phyloP scores from a whole-genome alignment of 2,329 filamentous ascomycete species.

The Sporothrix sp. region DNA sequence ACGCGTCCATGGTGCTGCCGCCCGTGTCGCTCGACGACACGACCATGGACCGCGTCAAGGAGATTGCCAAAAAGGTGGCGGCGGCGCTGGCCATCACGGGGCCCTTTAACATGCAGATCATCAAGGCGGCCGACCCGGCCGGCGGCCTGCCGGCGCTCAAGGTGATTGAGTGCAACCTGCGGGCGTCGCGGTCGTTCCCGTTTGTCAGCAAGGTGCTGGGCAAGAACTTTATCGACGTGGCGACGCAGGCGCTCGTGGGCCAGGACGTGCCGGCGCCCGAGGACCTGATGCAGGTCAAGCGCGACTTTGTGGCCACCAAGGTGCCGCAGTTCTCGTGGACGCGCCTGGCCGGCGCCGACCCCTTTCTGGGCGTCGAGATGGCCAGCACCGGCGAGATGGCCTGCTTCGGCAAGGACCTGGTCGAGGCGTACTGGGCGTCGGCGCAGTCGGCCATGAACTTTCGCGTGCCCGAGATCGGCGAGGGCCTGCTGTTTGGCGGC shows the following conservation, averaged over 20 bases:
- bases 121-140: constrained; percentile 89
- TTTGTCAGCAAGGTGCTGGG: constrained; percentile 99
- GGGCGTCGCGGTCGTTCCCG: constrained; percentile 91
- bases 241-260: constrained; percentile 83
- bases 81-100: constrained; percentile 96
- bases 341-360: constrained; percentile 89
- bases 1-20: constrained; percentile 88
- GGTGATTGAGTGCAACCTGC: constrained; percentile 97
- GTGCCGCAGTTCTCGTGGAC: constrained; percentile 99
- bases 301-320: constrained; percentile 92
- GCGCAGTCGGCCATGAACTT: constrained; percentile 99
- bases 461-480: constrained; percentile 86
- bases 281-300: constrained; percentile 82
- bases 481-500: constrained; percentile 90
- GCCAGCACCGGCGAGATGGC: constrained; percentile 94
- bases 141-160: constrained; percentile 77
- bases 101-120: constrained; percentile 99
- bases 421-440: constrained; percentile 96
- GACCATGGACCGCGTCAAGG: constrained; percentile 81
- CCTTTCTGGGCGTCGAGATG: constrained; percentile 98
- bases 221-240: constrained; percentile 91
- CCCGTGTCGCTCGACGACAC: constrained; percentile 67
- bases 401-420: constrained; percentile 90
- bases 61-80: constrained; percentile 91
- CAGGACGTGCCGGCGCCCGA: constrained; percentile 67